Conservation (phyloP, 2,329 filamentous ascomycete genomes). For the Neopestalotiopsis sp. region DNA sequence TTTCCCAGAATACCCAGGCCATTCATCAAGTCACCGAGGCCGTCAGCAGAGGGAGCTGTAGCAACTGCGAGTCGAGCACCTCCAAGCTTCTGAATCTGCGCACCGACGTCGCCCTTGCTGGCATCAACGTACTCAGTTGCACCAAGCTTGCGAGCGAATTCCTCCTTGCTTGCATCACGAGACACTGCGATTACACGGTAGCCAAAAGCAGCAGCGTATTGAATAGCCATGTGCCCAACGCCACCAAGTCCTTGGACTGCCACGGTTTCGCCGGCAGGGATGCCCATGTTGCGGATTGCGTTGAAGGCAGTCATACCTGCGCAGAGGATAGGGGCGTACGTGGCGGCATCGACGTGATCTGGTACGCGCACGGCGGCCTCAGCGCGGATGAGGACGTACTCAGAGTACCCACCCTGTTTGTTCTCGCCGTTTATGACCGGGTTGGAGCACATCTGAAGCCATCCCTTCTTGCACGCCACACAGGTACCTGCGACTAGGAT, state of each 20-base stretch:
- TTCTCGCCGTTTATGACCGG: conserved; percentile 59
- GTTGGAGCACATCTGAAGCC: conserved; percentile 63
- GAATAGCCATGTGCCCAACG: conserved; percentile 69
- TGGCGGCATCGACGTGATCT: conserved; percentile 43
- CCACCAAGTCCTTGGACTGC: conserved; percentile 66
- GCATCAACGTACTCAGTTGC: conserved; percentile 58
- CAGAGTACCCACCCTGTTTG: conserved; percentile 62
- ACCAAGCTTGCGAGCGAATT: conserved; percentile 58
- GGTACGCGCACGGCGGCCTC: conserved; percentile 57
- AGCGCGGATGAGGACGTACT: conserved; percentile 59
- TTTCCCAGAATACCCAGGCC: conserved; percentile 25
- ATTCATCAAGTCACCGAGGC: conserved; percentile 21
- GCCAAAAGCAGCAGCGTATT: conserved; percentile 69
- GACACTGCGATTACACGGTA: conserved; percentile 65
- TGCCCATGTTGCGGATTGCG: conserved; percentile 41
- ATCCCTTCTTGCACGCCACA: conserved; percentile 56
- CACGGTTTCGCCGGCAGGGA: conserved; percentile 41
- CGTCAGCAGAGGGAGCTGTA: conserved; percentile 22
- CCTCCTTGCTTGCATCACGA: conserved; percentile 53
- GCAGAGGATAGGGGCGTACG: conserved; percentile 56
- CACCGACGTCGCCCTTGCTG: conserved; percentile 22
- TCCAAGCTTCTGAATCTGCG: conserved; percentile 20
- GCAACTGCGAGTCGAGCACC: conserved; percentile 21
- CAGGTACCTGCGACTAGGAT: conserved; percentile 44
- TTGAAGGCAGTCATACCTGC: conserved; percentile 55